These are phyloP conservation scores for Cystofilobasidium capitatum DNA, from an alignment of 768 basidiomycete genomes.

Conservation along the genomic window DNA sequence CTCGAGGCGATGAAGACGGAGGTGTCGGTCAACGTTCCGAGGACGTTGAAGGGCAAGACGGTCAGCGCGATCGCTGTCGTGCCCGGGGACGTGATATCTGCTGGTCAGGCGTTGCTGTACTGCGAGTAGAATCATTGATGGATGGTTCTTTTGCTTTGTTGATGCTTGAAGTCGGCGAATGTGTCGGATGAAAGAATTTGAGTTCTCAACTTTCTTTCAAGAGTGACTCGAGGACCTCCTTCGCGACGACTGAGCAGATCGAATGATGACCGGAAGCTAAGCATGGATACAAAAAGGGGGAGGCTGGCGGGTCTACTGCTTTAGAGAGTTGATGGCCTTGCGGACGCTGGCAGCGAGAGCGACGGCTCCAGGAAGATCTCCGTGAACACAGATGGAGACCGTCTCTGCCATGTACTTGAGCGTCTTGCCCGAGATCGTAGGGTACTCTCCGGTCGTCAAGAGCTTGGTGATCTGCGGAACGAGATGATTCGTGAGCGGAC, in stretches of 20 bases:
- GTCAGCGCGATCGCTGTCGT: constrained; percentile 43
- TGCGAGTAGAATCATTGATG: neutral
- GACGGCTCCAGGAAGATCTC: neutral
- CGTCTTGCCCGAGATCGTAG: neutral
- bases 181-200: no score
- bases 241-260: no score
- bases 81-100: constrained; percentile 45
- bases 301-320: neutral
- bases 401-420: neutral
- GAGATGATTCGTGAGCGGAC: no score
- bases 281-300: neutral
- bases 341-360: neutral
- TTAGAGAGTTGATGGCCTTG: neutral
- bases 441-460: neutral
- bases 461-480: neutral
- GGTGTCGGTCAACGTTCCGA: constrained; percentile 46
- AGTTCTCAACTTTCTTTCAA: no score
- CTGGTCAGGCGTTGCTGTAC: constrained; percentile 36
- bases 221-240: no score
- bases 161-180: no score
- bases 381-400: neutral
- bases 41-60: constrained; percentile 45
- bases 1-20: constrained; percentile 63
- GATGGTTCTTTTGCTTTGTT: no score
- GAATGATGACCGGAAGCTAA: no score